phyloP scores from a whole-genome alignment of 345 rosid genomes.

The Eucalyptus grandis region DNA sequence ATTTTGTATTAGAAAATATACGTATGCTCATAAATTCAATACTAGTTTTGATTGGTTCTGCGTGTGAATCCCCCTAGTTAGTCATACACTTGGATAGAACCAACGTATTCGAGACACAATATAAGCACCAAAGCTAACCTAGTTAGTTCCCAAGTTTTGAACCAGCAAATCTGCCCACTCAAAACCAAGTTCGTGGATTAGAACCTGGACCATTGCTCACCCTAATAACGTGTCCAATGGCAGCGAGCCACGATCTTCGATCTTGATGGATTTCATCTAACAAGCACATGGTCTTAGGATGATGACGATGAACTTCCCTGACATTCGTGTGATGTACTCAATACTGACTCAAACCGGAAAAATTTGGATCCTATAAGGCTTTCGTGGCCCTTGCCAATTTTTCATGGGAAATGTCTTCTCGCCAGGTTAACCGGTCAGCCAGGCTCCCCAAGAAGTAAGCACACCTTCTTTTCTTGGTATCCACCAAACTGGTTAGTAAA shows the following conservation, averaged over 20 bases:
- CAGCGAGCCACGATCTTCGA: not conserved
- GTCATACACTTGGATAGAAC: not conserved
- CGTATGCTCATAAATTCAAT: not conserved
- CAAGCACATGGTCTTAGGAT: not conserved
- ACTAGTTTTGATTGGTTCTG: not conserved
- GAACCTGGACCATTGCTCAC: not conserved
- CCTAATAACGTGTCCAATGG: not conserved
- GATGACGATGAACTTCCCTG: not conserved
- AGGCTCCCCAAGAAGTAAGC: not conserved
- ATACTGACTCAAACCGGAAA: not conserved
- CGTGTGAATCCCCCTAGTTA: not conserved
- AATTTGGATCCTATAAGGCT: not conserved
- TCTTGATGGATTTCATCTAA: not conserved
- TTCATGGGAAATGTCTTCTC: not conserved
- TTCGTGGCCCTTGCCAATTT: not conserved
- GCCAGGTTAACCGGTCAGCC: not conserved
- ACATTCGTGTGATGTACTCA: not conserved
- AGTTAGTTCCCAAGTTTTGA: not conserved
- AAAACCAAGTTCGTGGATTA: not conserved
- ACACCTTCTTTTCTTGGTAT: not conserved
- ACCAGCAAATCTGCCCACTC: not conserved
- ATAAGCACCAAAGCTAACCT: not conserved
- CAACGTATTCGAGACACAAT: not conserved
- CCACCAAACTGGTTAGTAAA: not conserved
- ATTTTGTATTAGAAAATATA: not conserved